Evolutionary conservation across 78 protist genomes (phyloP).

Genomic region (Parvularia atlantis): DNA sequence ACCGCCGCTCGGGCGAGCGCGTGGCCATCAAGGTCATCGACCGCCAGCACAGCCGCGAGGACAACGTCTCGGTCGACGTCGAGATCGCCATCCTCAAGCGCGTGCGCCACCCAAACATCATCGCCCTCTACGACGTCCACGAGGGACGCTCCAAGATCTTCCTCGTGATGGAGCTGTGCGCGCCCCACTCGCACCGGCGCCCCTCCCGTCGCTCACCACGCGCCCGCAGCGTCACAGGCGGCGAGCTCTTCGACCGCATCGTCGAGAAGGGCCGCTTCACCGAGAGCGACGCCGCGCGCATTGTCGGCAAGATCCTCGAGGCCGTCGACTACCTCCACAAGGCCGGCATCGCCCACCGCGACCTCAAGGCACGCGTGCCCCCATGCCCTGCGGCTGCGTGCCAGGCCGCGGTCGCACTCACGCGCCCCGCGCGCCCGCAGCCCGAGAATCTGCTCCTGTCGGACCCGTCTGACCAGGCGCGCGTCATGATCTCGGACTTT

Average conservation of each 20-base stretch:
- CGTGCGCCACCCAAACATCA: not conserved
- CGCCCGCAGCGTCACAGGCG: slow-evolving; percentile 17
- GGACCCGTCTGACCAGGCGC: too few relatives aligned
- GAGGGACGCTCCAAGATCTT: not conserved
- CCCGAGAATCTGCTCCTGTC: slow-evolving; percentile 15
- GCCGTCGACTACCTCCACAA: slow-evolving; percentile 26
- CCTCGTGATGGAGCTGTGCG: slow-evolving; percentile 5
- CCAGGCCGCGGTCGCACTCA: too few relatives aligned
- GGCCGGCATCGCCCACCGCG: slow-evolving; percentile 28
- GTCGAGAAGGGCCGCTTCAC: not conserved
- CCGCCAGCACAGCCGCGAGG: not conserved
- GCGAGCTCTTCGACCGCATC: slow-evolving; percentile 23
- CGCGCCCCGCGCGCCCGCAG: too few relatives aligned
- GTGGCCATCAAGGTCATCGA: not conserved
- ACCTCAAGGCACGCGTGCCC: too few relatives aligned
- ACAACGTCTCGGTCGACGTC: not conserved
- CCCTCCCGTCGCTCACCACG: too few relatives aligned
- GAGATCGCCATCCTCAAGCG: not conserved
- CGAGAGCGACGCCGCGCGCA: slow-evolving; percentile 18
- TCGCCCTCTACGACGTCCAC: not conserved
- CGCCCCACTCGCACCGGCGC: too few relatives aligned
- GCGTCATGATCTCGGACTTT: too few relatives aligned
- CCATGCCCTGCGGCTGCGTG: too few relatives aligned
- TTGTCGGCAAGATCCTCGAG: not conserved
- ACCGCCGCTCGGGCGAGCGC: not conserved